These are phyloP conservation scores for Cladosporium oxysporum DNA, from an alignment of 2,329 filamentous ascomycete species.

Conservation along the genomic window DNA sequence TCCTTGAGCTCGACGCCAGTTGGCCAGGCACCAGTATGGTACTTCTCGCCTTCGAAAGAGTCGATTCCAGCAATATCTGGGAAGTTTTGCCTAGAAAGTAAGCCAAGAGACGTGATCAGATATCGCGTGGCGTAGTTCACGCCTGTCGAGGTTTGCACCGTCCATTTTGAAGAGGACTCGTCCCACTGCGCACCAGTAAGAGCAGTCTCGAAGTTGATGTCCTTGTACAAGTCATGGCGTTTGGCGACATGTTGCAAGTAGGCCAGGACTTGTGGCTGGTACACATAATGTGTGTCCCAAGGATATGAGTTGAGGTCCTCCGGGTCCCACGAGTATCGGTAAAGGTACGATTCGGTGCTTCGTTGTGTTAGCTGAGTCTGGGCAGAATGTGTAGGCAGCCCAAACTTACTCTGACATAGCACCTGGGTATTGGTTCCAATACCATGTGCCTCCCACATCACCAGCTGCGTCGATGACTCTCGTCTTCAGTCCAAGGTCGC, in stretches of 20 bases:
- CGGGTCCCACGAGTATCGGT: slow-evolving; percentile 34
- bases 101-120: slow-evolving; percentile 39
- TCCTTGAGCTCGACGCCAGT: slow-evolving; percentile 27
- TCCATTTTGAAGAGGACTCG: slow-evolving; percentile 35
- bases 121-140: slow-evolving; percentile 31
- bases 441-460: slow-evolving; percentile 38
- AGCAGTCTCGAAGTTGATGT: slow-evolving; percentile 46
- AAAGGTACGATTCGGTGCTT: slow-evolving; percentile 27
- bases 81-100: slow-evolving; percentile 37
- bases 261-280: slow-evolving; percentile 37
- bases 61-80: slow-evolving; percentile 40
- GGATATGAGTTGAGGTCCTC: slow-evolving; percentile 35
- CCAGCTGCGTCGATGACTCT: slow-evolving; percentile 33
- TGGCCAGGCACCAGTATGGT: slow-evolving; percentile 41
- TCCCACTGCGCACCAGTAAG: slow-evolving; percentile 40
- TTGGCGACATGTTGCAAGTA: slow-evolving; percentile 41
- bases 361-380: slow-evolving; percentile 32
- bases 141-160: slow-evolving; percentile 30
- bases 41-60: slow-evolving; percentile 36
- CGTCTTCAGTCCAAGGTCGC: slow-evolving; percentile 34
- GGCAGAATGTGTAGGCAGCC: slow-evolving; percentile 41
- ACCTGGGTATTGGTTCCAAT: slow-evolving; percentile 30
- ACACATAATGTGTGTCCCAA: slow-evolving; percentile 41
- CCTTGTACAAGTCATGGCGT: slow-evolving; percentile 37
- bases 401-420: slow-evolving; percentile 41